phyloP scores from a whole-genome alignment of 257 asterid genomes.

The Solanum commersonii region DNA sequence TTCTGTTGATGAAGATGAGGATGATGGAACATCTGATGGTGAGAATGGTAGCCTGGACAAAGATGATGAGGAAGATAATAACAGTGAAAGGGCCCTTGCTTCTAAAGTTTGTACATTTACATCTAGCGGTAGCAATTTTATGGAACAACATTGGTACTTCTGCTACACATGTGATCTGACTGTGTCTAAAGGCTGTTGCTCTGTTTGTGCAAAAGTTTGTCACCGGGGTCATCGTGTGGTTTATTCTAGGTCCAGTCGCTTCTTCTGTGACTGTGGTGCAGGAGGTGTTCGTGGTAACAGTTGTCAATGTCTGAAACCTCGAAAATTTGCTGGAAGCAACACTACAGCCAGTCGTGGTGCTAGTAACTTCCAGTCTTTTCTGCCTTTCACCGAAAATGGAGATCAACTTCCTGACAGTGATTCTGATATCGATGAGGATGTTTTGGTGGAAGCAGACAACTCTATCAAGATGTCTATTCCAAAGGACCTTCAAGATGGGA shows the following conservation, averaged over 20 bases:
- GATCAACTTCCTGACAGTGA: constrained; percentile 95
- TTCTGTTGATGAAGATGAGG: constrained; percentile 95
- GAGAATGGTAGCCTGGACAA: constrained; percentile 91
- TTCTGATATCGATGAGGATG: constrained; percentile 83
- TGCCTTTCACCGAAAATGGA: constrained; percentile 65
- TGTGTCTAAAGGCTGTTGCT: constrained; percentile 96
- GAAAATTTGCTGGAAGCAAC: constrained; percentile 65
- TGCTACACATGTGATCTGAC: constrained; percentile 98
- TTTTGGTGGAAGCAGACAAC: constrained; percentile 51
- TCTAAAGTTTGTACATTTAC: constrained; percentile 97
- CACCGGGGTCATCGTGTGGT: constrained; percentile 99
- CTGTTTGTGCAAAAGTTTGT: constrained; percentile 97
- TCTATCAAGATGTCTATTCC: constrained; percentile 56
- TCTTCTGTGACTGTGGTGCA: constrained; percentile 98
- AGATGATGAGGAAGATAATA: constrained; percentile 91
- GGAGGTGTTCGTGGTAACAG: constrained; percentile 98
- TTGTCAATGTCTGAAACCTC: constrained; percentile 95
- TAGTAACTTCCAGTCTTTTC: constrained; percentile 64
- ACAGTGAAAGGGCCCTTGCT: constrained; percentile 85
- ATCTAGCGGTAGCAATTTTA: constrained; percentile 97
- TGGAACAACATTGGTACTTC: constrained; percentile 99
- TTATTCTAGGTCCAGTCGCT: constrained; percentile 96
- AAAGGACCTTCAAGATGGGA: constrained; percentile 67
- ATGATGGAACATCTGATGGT: constrained; percentile 99
- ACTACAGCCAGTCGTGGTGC: constrained; percentile 44